Base-by-base conservation (phyloP, 1,284 basidiomycete genomes). In the Ustilago vetiveriae region DNA sequence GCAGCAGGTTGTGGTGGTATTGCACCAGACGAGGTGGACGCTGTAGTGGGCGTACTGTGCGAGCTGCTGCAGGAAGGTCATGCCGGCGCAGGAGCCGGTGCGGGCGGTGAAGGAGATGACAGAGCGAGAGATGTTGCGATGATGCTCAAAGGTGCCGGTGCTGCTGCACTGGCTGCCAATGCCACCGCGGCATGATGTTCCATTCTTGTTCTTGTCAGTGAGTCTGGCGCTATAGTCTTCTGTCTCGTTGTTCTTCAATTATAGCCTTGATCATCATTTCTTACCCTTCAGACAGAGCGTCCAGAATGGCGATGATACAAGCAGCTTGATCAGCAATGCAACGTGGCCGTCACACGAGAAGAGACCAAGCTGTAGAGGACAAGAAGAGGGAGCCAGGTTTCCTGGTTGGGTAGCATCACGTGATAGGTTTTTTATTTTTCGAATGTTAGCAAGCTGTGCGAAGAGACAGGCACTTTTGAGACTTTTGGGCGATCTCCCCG, bases 1-100 rank as follows among this genome's bases (percentile, higher is more conserved):
- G 75, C 75, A 1, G 78, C 76, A 5, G 78, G 79, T 1, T 79
- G 78, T 48, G 80, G 79, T 13, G 78, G 75, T 3, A 78, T 82
- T 32, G 72, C 74, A 0, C 65, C 69, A 21, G 72, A 77, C 21
- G 78, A 82, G 53, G 79, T 81, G 17, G 80, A 82, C 30, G 74
- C 70, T 9, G 80, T 82, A 4, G 80, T 81, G 22, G 60, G 68
- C 6, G 76, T 76, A 27, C 54, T 82, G n/a, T 72, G 78, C 62
- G 79, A 81, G 38, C 44, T 81, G 33, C 56, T 81, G 29, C 75
- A 79, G 48, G 66, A 79, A 37, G 55, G 64, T 13, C 49, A 59
- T 26, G 41, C 53, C 14, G 49, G 54, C 6, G 53, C 37, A n/a
- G 53, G 33, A 1, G 47, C 38, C 3, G 50, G 38, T n/a, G 56